Evolutionary conservation across 176 grass and related monocot species (phyloP), one percentile per base, ranked within the genome.

Genomic region (Ananas comosus): DNA sequence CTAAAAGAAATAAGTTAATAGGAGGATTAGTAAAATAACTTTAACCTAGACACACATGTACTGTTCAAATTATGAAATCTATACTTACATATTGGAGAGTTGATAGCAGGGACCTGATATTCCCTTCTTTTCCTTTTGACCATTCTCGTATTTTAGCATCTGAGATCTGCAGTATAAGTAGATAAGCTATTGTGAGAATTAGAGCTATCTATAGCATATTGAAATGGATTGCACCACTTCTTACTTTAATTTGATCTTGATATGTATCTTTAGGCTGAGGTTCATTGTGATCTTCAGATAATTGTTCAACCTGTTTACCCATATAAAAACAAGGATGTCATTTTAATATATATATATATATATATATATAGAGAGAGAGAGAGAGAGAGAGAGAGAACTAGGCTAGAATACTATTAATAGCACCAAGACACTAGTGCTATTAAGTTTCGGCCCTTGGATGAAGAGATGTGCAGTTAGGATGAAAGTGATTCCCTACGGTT

Each of bases 101-200:
- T 14, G 94, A 97, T 63, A 97, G 80, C 82, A 97, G 86, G 64
- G 94, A 92, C 69, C 94, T 87, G 65, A 97, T 97, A 78, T 97
- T 97, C 82, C 86, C 89, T 88, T 92, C 86, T 90, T 92, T 97
- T 65, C 94, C 94, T 64, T 81, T 88, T 61, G 94, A 97, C 94
- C 94, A 93, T 52, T 90, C 86, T 13, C 65, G 63, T 66, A 97
- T 86, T 88, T 97, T 93, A 47, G 77, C 63, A 75, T 93, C 84
- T 16, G 87, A 82, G 51, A 86, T 75, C 94, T 97, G 74, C 17
- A 67, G 69, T 81, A 13, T 65, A 77, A 76, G 16, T 53, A 70
- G 70, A 22, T 69, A 67, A 78, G 51, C 80, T 69, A 17, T 58
- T 47, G 67, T 71, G 67, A 28, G 33, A 66, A 65, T 51, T 65